Percentiles rank a stretch among this genome's conserved stretches.
phyloP scores from a whole-genome alignment of 768 basidiomycete species.

The Gymnopilus junonius region DNA sequence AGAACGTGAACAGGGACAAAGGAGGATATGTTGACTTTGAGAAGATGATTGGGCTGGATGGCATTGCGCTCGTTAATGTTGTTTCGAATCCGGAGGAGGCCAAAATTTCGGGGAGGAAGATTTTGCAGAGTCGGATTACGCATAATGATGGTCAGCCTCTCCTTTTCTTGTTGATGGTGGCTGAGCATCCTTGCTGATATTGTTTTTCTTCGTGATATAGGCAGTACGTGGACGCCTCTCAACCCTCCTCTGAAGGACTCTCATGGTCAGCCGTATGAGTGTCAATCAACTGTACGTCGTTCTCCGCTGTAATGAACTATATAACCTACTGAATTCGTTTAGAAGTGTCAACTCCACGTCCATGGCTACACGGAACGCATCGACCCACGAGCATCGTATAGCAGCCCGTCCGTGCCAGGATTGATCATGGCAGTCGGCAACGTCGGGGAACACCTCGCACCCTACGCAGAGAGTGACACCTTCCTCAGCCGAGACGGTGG shows the following conservation, averaged over 20 bases:
- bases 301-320: neutral
- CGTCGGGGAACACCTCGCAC: slow-evolving; percentile 81
- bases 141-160: slow-evolving; percentile 88
- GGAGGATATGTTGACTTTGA: slow-evolving; percentile 95
- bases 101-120: slow-evolving; percentile 68
- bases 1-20: slow-evolving; percentile 90
- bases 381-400: slow-evolving; percentile 92
- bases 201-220: slow-evolving; percentile 38
- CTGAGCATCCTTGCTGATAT: neutral
- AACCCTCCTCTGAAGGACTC: slow-evolving; percentile 79
- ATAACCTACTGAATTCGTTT: neutral
- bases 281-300: slow-evolving; percentile 61
- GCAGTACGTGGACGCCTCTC: slow-evolving; percentile 87
- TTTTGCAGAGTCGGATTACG: slow-evolving; percentile 85
- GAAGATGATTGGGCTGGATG: slow-evolving; percentile 95
- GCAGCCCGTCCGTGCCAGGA: slow-evolving; percentile 89
- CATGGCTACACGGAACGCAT: slow-evolving; percentile 95
- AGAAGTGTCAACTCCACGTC: slow-evolving; percentile 88
- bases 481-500: slow-evolving; percentile 97
- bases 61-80: slow-evolving; percentile 92
- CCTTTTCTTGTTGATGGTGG: neutral
- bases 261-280: slow-evolving; percentile 70
- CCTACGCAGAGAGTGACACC: slow-evolving; percentile 89
- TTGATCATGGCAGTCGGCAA: slow-evolving; percentile 97
- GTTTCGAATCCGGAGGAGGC: slow-evolving; percentile 85